Percentiles rank a stretch among this genome's conserved stretches.
Conservation (phyloP, 495 filamentous ascomycete genomes). For the Glarea lozoyensis region DNA sequence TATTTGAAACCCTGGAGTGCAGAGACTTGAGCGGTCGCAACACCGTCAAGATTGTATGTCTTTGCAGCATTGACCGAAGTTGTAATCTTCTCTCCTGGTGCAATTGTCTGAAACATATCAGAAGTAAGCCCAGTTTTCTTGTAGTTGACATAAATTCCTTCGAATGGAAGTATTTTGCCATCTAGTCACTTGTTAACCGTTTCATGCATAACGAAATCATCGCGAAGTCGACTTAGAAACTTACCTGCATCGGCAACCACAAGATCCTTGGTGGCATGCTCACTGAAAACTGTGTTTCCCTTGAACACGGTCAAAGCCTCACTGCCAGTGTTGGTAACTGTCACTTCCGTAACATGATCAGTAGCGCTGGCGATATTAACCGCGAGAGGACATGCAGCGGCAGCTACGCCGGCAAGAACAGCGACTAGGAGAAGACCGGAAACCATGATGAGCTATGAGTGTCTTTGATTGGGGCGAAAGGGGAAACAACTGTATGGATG, state of each 20-base stretch:
- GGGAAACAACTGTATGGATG: slow-evolving; percentile 1
- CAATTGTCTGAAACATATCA: slow-evolving; percentile 22
- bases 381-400: slow-evolving; percentile 24
- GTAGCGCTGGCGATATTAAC: slow-evolving; percentile 17
- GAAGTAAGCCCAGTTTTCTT: slow-evolving; percentile 14
- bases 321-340: slow-evolving; percentile 22
- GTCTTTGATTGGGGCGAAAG: slow-evolving; percentile 2
- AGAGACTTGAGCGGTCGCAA: slow-evolving; percentile 12
- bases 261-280: slow-evolving; percentile 23
- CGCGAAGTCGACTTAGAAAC: neutral
- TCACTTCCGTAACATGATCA: slow-evolving; percentile 21
- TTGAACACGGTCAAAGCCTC: slow-evolving; percentile 24
- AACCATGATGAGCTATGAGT: slow-evolving; percentile 18
- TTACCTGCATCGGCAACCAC: slow-evolving; percentile 16
- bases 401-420: slow-evolving; percentile 20
- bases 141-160: slow-evolving; percentile 24
- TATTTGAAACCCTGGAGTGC: slow-evolving; percentile 23
- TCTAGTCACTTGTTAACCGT: slow-evolving; percentile 3
- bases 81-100: slow-evolving; percentile 21
- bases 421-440: slow-evolving; percentile 21
- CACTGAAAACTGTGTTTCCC: slow-evolving; percentile 23
- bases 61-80: slow-evolving; percentile 20
- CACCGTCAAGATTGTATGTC: slow-evolving; percentile 18
- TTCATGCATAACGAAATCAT: neutral
- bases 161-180: slow-evolving; percentile 21